Evolutionary conservation across 129 eudicot genomes (phyloP).

Genomic region (Lonicera japonica): DNA sequence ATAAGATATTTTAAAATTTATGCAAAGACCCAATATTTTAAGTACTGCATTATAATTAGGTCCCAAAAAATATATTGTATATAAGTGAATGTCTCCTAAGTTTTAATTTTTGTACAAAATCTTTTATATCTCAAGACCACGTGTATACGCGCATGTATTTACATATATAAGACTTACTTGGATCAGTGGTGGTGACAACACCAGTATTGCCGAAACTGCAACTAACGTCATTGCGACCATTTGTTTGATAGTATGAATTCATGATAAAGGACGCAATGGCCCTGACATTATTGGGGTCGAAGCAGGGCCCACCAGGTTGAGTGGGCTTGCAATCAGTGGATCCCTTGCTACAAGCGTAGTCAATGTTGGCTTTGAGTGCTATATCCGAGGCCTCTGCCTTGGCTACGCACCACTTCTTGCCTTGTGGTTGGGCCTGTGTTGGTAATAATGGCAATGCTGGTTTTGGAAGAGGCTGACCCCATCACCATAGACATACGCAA

Average conservation of each 20-base stretch:
- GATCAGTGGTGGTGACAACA: constrained; percentile 39
- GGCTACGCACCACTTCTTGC: constrained; percentile 73
- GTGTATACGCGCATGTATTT: no score
- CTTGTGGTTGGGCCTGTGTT: constrained; percentile 9
- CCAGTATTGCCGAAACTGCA: constrained; percentile 71
- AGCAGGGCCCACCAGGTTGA: constrained; percentile 77
- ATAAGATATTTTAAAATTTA: no score
- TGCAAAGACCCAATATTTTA: no score
- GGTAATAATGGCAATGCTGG: constrained; percentile 30
- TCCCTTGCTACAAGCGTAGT: constrained; percentile 85
- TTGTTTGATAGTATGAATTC: constrained; percentile 72
- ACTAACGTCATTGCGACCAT: constrained; percentile 58
- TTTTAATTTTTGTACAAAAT: no score
- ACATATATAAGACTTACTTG: constrained; percentile 41
- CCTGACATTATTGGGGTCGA: constrained; percentile 50
- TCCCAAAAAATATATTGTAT: no score
- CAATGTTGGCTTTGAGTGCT: constrained; percentile 52
- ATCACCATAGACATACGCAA: no score
- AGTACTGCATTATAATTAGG: no score
- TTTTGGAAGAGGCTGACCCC: constrained; percentile 14
- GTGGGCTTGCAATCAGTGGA: constrained; percentile 50
- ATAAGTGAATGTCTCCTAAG: no score
- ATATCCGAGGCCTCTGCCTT: constrained; percentile 53
- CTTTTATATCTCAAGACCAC: no score
- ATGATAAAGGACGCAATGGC: constrained; percentile 62